A percentile compares a stretch with the other conserved stretches of the same genome.
phyloP scores from a whole-genome alignment of 1,284 basidiomycete genomes.

The Ganoderma resinaceum region DNA sequence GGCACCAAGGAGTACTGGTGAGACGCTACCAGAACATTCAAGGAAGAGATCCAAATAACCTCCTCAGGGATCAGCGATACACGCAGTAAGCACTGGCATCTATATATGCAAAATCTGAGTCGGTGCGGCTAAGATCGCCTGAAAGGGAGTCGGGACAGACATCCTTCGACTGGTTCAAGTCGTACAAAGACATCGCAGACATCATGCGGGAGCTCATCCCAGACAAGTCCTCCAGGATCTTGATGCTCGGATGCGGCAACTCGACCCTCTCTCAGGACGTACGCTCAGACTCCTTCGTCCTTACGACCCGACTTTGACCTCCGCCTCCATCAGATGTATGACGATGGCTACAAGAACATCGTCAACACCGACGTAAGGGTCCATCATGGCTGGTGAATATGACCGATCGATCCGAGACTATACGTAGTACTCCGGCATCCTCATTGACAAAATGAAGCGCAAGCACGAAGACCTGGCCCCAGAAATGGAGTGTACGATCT shows the following conservation, averaged over 20 bases:
- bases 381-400: not conserved
- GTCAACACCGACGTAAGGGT: conserved; percentile 82
- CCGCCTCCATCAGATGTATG: conserved; percentile 74
- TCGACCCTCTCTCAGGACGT: conserved; percentile 82
- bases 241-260: conserved; percentile 94
- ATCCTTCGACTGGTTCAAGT: conserved; percentile 90
- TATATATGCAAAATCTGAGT: not conserved
- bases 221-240: conserved; percentile 67
- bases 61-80: conserved; percentile 72
- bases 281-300: conserved; percentile 20
- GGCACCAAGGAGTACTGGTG: conserved; percentile 81
- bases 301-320: not conserved
- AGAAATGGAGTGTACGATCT: conserved; percentile 77
- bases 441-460: conserved; percentile 83
- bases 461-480: conserved; percentile 63
- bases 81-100: conserved; percentile 53
- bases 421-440: conserved; percentile 76
- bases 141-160: conserved; percentile 66
- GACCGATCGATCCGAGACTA: not conserved
- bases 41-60: not conserved
- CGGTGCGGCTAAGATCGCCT: not conserved
- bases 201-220: conserved; percentile 70
- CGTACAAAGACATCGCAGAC: conserved; percentile 69
- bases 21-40: not conserved
- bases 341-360: conserved; percentile 87